Evolutionary conservation across 2,329 filamentous ascomycete species (phyloP).

Genomic region (Trichocomaceae sp.): DNA sequence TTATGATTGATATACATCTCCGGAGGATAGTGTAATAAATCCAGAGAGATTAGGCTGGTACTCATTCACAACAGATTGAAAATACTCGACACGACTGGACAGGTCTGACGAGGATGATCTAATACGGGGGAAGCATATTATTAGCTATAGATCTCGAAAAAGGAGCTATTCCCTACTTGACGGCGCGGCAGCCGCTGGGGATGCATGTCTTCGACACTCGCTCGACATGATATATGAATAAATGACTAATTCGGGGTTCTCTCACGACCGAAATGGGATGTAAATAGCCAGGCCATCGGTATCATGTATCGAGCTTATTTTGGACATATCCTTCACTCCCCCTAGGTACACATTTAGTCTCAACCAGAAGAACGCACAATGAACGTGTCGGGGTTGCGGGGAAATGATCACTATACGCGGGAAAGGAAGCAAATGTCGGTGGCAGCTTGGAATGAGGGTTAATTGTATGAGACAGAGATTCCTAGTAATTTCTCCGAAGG

Average conservation of each 20-base stretch:
- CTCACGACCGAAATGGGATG: constrained; percentile 37
- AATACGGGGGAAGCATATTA: too few species aligned
- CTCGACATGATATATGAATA: constrained; percentile 86
- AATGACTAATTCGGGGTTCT: constrained; percentile 66
- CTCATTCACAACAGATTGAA: constrained; percentile 69
- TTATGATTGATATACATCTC: constrained; percentile 90
- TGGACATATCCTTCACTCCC: neutral
- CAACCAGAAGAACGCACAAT: neutral
- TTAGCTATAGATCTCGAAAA: neutral
- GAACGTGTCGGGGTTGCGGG: neutral
- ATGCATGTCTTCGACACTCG: constrained; percentile 19
- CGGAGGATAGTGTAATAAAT: constrained; percentile 76
- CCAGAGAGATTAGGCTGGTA: constrained; percentile 63
- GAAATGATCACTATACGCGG: neutral
- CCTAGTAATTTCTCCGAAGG: neutral
- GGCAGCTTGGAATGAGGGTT: neutral
- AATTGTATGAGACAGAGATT: neutral
- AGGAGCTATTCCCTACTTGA: neutral
- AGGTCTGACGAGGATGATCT: constrained; percentile 65
- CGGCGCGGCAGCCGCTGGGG: constrained; percentile 23
- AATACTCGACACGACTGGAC: constrained; percentile 73
- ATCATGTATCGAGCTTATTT: constrained; percentile 15
- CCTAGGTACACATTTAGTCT: neutral
- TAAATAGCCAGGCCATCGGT: constrained; percentile 35
- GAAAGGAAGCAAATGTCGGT: neutral